A percentile compares a stretch with the other conserved stretches of the same genome.
These are phyloP conservation scores for Calonectria fujianensis DNA, from an alignment of 2,329 filamentous ascomycete genomes.

Conservation along the genomic window DNA sequence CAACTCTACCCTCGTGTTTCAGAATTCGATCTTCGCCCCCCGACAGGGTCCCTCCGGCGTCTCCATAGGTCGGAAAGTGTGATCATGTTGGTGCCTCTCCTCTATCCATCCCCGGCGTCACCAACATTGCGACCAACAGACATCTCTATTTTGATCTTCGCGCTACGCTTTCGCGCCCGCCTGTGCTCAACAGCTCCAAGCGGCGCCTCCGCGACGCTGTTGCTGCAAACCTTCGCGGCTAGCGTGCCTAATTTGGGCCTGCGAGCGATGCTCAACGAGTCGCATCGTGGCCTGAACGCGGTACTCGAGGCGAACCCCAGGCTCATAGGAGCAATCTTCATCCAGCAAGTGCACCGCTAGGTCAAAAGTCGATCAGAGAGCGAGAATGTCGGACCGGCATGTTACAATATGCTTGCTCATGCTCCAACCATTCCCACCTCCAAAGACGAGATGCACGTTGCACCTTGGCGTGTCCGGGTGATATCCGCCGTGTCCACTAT, in stretches of 20 bases:
- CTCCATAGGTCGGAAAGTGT: slow-evolving; percentile 24
- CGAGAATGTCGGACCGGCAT: slow-evolving; percentile 38
- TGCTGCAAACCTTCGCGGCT: slow-evolving; percentile 22
- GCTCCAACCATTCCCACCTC: slow-evolving; percentile 22
- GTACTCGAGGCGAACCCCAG: slow-evolving; percentile 47
- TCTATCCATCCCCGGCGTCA: slow-evolving; percentile 10
- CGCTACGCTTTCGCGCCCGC: slow-evolving; percentile 6
- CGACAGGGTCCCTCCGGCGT: slow-evolving; percentile 9
- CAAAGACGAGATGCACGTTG: slow-evolving; percentile 32
- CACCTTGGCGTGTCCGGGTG: slow-evolving; percentile 41
- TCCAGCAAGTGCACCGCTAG: slow-evolving; percentile 15
- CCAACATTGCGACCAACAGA: slow-evolving; percentile 24
- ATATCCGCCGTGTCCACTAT: slow-evolving; percentile 45
- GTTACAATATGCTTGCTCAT: slow-evolving; percentile 26
- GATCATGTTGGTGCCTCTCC: slow-evolving; percentile 3
- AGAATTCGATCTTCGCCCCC: slow-evolving; percentile 33
- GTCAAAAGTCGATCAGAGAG: slow-evolving; percentile 25
- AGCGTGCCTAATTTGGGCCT: slow-evolving; percentile 31
- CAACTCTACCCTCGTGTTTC: slow-evolving; percentile 30
- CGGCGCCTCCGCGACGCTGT: slow-evolving; percentile 17
- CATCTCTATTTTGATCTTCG: slow-evolving; percentile 33
- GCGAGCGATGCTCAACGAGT: slow-evolving; percentile 43
- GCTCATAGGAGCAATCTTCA: slow-evolving; percentile 31
- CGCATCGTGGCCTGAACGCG: slow-evolving; percentile 43
- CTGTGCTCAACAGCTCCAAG: slow-evolving; percentile 17